These are phyloP conservation scores for Lyophyllum decastes DNA, from an alignment of 768 basidiomycete genomes.

Conservation along the genomic window DNA sequence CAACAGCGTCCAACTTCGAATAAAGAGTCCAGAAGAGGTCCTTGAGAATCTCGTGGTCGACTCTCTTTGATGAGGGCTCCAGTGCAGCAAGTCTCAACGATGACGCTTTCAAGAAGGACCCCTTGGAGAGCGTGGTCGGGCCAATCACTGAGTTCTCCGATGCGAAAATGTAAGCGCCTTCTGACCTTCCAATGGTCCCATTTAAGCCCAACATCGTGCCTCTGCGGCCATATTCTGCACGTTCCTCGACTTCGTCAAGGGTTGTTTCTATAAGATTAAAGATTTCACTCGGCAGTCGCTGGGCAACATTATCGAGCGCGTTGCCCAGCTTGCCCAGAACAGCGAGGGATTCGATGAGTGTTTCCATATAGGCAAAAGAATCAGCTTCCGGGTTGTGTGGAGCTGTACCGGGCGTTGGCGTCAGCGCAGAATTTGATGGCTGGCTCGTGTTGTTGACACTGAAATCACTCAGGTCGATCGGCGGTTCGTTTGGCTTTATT, in stretches of 20 bases:
- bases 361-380: constrained; percentile 92
- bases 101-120: constrained; percentile 45
- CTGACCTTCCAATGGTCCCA: constrained; percentile 40
- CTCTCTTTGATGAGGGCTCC: constrained; percentile 69
- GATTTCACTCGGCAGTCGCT: constrained; percentile 82
- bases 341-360: constrained; percentile 88
- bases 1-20: constrained; percentile 92
- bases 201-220: constrained; percentile 37
- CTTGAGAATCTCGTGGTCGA: constrained; percentile 81
- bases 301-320: constrained; percentile 80
- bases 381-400: constrained; percentile 82
- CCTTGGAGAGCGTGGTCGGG: constrained; percentile 25
- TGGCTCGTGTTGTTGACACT: constrained; percentile 26
- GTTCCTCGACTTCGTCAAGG: constrained; percentile 88
- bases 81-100: constrained; percentile 68
- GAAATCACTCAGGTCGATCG: constrained; percentile 59
- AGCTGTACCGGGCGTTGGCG: constrained; percentile 16
- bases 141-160: constrained; percentile 26
- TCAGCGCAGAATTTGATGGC: constrained; percentile 16
- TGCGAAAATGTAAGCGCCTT: constrained; percentile 55
- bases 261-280: constrained; percentile 85
- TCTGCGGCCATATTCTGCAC: constrained; percentile 76
- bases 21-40: constrained; percentile 98
- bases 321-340: constrained; percentile 86
- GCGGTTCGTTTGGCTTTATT: constrained; percentile 76